Base-by-base conservation (phyloP, 352 stramenopile species). In the Phytophthora macrochlamydospora region DNA sequence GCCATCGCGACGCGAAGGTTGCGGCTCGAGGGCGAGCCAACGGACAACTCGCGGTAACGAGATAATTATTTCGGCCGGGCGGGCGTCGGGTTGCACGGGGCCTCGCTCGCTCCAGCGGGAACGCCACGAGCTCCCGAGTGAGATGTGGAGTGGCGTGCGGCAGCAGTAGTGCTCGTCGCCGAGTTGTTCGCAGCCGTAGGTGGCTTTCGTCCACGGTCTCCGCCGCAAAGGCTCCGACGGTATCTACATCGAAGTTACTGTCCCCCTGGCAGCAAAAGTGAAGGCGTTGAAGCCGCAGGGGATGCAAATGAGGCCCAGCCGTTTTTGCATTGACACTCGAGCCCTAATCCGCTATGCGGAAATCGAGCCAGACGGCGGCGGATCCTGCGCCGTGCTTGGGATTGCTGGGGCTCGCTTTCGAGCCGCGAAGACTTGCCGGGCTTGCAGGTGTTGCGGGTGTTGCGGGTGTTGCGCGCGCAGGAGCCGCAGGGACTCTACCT, bases 341-440 rank as follows among this genome's bases (percentile, higher is more conserved):
- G 29, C 24, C 60, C 66, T 69, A 66, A 3, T 55, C 61, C 55
- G 40, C 66, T 69, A 70, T 74, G 43, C 43, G 43, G 43, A 24
- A 24, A 24, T 24, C 14, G 43, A 49, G 52, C 37, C 46, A 67
- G 64, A 65, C 2, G 43, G 43, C 43, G 43, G 43, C 24, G 24
- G 13, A 49, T 49, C 43, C 14, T 24, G 43, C 12, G 18, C 18
- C 29, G 3, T 49, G 43, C 43, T 11, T 7, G 40, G 9, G 40
- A 5, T 18, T 13, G 14, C 9, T 29, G 7, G 12, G 29, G 35
- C 35, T 11, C 9, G 35, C 35, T 40, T 24, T 24, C 18, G 18
- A 24, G 18, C 18, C 18, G 18, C 18, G 18, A 24, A 24, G 18
- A 24, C 18, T 24, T 24, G 18, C 18, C 18, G 18, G 18, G 18